These are phyloP conservation scores for Guadua angustifolia DNA, from an alignment of 176 grass and related monocot genomes.

Conservation along the genomic window DNA sequence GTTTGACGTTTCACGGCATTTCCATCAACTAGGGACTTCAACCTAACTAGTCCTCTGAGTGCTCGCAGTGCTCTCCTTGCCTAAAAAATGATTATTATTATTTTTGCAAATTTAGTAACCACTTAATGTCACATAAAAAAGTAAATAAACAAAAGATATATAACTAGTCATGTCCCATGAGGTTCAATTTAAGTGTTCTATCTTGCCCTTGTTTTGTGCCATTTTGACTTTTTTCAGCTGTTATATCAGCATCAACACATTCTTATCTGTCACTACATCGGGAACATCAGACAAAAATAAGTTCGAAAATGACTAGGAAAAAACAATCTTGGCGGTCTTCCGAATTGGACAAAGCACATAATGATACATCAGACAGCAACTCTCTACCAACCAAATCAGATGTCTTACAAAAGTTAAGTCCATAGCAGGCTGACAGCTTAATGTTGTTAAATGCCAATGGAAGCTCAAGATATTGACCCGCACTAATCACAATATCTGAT, in stretches of 20 bases:
- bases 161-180: background rate
- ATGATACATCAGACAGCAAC: conserved; percentile 46
- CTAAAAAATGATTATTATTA: conserved; percentile 39
- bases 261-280: conserved; percentile 5
- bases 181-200: background rate
- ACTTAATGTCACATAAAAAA: conserved; percentile 12
- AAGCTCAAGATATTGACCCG: conserved; percentile 18
- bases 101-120: conserved; percentile 26
- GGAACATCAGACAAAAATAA: conserved; percentile 38
- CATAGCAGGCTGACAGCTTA: conserved; percentile 15
- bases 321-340: conserved; percentile 30
- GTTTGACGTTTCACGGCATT: conserved; percentile 78
- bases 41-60: conserved; percentile 78
- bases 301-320: conserved; percentile 42
- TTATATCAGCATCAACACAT: conserved; percentile 19
- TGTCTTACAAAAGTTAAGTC: conserved; percentile 21
- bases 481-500: background rate
- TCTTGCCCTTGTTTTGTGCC: background rate
- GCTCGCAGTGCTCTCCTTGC: conserved; percentile 80
- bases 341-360: conserved; percentile 24
- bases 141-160: conserved; percentile 27
- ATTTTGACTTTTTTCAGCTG: conserved; percentile 17
- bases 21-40: conserved; percentile 84
- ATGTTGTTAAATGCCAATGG: conserved; percentile 10
- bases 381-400: conserved; percentile 54